phyloP scores from a whole-genome alignment of 2,329 filamentous ascomycete species.

The Aspergillus persii region DNA sequence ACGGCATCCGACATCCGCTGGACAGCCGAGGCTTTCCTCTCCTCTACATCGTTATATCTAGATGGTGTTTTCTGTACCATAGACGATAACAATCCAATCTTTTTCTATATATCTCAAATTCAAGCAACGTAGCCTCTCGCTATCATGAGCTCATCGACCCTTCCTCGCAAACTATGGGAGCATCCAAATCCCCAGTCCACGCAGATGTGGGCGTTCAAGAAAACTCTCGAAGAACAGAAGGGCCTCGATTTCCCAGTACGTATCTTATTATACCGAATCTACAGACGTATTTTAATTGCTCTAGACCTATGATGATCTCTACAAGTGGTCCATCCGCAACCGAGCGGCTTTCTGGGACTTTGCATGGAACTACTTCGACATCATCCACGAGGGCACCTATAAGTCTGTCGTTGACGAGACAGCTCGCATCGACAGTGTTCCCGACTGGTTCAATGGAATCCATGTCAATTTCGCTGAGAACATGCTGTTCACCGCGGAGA shows the following conservation, averaged over 20 bases:
- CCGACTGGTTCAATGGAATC: conserved; percentile 74
- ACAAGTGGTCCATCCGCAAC: conserved; percentile 64
- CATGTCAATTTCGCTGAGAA: conserved; percentile 79
- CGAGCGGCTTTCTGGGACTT: conserved; percentile 65
- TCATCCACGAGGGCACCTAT: conserved; percentile 64
- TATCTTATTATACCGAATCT: neutral
- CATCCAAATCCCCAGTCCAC: conserved; percentile 47
- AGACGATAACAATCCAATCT: neutral
- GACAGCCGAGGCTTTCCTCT: neutral
- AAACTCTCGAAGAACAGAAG: neutral
- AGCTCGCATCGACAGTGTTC: conserved; percentile 67
- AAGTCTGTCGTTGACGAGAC: conserved; percentile 65
- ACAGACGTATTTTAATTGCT: neutral
- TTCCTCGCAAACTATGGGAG: conserved; percentile 66
- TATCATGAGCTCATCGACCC: conserved; percentile 12
- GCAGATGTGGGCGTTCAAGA: neutral
- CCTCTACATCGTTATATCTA: too few species aligned
- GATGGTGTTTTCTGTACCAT: too few species aligned
- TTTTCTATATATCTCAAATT: neutral
- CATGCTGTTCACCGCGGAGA: conserved; percentile 59
- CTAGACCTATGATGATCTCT: conserved; percentile 60
- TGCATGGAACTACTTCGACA: conserved; percentile 58
- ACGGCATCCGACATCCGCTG: neutral
- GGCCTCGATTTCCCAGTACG: neutral
- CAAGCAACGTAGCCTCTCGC: neutral